Conservation (phyloP, 2,329 filamentous ascomycete species). For the Pseudophaeomoniella oleicola region DNA sequence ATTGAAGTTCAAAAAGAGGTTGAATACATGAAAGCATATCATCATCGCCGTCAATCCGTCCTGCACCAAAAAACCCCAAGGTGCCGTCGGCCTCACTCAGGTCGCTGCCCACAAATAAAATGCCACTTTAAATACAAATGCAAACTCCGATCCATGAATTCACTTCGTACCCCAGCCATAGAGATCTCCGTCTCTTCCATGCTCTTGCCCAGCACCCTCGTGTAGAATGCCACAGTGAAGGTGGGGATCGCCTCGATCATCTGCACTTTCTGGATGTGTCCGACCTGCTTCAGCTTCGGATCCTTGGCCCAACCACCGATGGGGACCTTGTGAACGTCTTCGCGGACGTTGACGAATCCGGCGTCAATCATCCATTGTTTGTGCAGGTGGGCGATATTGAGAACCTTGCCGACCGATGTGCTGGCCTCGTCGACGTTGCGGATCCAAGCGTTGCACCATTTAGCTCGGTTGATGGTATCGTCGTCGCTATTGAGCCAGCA, state of each 20-base stretch:
- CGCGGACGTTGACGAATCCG: constrained; percentile 38
- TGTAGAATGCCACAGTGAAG: constrained; percentile 23
- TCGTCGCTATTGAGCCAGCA: not conserved
- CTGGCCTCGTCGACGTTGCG: constrained; percentile 15
- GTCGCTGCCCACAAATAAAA: too few relatives aligned
- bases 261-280: constrained; percentile 20
- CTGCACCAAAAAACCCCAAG: too few relatives aligned
- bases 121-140: too few relatives aligned
- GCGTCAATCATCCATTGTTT: constrained; percentile 25
- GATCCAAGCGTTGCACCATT: constrained; percentile 13
- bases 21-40: too few relatives aligned
- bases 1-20: too few relatives aligned
- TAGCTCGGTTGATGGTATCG: not conserved
- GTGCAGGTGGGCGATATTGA: constrained; percentile 19
- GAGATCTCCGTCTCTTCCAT: constrained; percentile 23
- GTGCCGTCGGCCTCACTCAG: too few relatives aligned
- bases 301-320: constrained; percentile 38
- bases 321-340: constrained; percentile 33
- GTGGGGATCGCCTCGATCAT: constrained; percentile 20
- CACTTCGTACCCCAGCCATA: constrained; percentile 20
- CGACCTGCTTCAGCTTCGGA: constrained; percentile 36
- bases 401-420: constrained; percentile 17
- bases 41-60: too few relatives aligned
- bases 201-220: constrained; percentile 21
- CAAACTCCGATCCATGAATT: constrained; percentile 20